Percentiles rank a stretch among this genome's conserved stretches.
phyloP scores from a whole-genome alignment of 2,329 filamentous ascomycete species.

The Coniochaeta ligniaria region DNA sequence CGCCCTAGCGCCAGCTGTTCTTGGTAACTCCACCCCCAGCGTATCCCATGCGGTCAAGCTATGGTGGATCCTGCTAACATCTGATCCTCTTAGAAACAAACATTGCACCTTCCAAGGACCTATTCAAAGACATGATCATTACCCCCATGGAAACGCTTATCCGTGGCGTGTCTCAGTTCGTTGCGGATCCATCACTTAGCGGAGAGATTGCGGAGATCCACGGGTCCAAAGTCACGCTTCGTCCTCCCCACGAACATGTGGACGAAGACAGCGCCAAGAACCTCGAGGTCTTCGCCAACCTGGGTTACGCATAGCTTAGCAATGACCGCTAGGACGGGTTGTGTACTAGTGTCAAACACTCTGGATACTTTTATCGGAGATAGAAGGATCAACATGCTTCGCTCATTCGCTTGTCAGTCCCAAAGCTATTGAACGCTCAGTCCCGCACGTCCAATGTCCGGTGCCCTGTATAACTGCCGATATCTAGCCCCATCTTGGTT shows the following conservation, averaged over 20 bases:
- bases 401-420: neutral
- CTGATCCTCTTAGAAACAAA: slow-evolving; percentile 29
- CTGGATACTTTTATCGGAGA: neutral
- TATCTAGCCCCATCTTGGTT: neutral
- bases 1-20: slow-evolving; percentile 39
- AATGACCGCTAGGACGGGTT: neutral
- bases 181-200: slow-evolving; percentile 29
- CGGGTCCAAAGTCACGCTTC: slow-evolving; percentile 38
- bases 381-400: neutral
- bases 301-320: slow-evolving; percentile 30
- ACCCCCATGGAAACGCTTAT: slow-evolving; percentile 43
- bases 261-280: slow-evolving; percentile 40
- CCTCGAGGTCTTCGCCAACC: slow-evolving; percentile 36
- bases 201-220: slow-evolving; percentile 45
- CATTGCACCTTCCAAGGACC: slow-evolving; percentile 31
- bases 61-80: neutral
- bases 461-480: neutral
- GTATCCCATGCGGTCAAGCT: neutral
- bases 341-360: neutral
- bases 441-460: neutral
- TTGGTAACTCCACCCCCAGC: slow-evolving; percentile 27
- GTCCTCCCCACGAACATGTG: slow-evolving; percentile 34
- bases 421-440: neutral
- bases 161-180: slow-evolving; percentile 33
- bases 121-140: slow-evolving; percentile 40